Evolutionary conservation across 177 flowering plant species (phyloP).

Genomic region (Tripterygium wilfordii): DNA sequence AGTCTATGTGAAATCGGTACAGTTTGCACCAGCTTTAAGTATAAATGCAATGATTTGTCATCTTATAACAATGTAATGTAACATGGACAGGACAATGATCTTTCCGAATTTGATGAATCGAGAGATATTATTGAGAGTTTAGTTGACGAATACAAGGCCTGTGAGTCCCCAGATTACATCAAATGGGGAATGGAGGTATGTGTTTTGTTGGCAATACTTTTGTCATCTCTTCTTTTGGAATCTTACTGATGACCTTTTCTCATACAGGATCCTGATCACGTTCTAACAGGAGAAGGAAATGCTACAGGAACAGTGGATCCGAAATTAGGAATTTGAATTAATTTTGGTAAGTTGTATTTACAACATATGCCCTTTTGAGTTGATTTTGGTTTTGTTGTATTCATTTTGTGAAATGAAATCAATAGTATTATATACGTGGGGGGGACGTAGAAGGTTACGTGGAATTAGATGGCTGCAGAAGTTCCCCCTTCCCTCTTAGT

Average conservation of each 20-base stretch:
- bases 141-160: slow-evolving; percentile 98
- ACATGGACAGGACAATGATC: slow-evolving; percentile 83
- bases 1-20: no score
- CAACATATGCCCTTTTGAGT: no score
- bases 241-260: slow-evolving; percentile 1
- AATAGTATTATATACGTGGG: no score
- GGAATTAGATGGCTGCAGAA: no score
- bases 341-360: no score
- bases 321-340: slow-evolving; percentile 51
- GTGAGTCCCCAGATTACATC: slow-evolving; percentile 97
- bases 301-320: slow-evolving; percentile 75
- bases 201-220: slow-evolving; percentile 1
- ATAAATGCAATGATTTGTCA: no score
- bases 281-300: slow-evolving; percentile 80
- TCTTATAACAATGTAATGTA: no score
- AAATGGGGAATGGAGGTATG: slow-evolving; percentile 99
- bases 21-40: no score
- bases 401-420: no score
- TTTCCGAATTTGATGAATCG: slow-evolving; percentile 98
- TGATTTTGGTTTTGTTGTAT: no score
- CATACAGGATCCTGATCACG: slow-evolving; percentile 66
- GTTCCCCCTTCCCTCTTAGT: no score
- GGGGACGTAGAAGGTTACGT: no score
- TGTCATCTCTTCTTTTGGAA: background rate
- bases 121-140: slow-evolving; percentile 90